A percentile compares a stretch with the other conserved stretches of the same genome.
Evolutionary conservation across 23 red algal genomes (phyloP).

Genomic region (Gracilariopsis chorda): DNA sequence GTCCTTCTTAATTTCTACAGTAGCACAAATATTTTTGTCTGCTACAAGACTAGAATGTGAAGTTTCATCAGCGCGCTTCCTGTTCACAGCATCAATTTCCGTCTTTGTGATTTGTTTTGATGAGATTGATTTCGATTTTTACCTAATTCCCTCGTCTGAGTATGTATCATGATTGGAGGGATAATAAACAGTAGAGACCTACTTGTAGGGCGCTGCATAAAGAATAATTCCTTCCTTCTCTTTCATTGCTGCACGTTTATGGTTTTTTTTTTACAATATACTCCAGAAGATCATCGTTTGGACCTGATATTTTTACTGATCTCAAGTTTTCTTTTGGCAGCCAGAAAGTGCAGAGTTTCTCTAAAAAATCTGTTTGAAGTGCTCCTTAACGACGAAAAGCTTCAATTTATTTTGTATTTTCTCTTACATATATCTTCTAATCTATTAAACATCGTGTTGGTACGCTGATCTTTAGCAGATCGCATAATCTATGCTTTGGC

Average conservation of each 20-base stretch:
- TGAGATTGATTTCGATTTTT: background rate
- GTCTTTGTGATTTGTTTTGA: background rate
- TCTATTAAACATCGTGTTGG: background rate
- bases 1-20: background rate
- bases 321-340: background rate
- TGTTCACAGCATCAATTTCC: background rate
- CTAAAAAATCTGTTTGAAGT: background rate
- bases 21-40: background rate
- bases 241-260: background rate
- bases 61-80: too few species aligned
- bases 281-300: slow-evolving; percentile 7
- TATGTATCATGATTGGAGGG: background rate
- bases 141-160: too few species aligned
- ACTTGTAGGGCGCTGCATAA: background rate
- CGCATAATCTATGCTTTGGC: slow-evolving; percentile 20
- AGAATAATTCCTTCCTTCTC: background rate
- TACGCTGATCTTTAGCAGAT: background rate
- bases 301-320: background rate
- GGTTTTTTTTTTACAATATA: background rate
- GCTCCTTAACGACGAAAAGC: background rate
- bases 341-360: slow-evolving; percentile 17
- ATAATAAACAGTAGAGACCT: slow-evolving; percentile 5
- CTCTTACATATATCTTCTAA: background rate
- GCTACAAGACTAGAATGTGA: background rate
- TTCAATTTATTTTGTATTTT: background rate